phyloP scores from a whole-genome alignment of 2,329 filamentous ascomycete species.

The Cercospora sojina region DNA sequence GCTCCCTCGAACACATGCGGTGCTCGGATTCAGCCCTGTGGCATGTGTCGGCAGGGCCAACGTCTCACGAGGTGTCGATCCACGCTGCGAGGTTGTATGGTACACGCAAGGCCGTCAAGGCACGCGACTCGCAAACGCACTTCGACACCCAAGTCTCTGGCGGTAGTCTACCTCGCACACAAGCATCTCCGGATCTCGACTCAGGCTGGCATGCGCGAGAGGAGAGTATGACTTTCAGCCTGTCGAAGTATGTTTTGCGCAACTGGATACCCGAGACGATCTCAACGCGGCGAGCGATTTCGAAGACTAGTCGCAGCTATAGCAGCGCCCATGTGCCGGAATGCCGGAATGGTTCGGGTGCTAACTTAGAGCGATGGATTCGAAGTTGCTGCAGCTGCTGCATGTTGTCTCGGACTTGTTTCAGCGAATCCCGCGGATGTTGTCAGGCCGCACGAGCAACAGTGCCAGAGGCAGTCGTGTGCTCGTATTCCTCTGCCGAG shows the following conservation, averaged over 20 bases:
- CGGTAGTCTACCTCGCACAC: neutral
- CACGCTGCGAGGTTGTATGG: neutral
- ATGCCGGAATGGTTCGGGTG: neutral
- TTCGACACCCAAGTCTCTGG: neutral
- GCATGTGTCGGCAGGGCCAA: neutral
- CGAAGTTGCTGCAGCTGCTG: neutral
- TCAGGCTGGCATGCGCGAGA: neutral
- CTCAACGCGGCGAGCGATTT: neutral
- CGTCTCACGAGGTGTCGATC: neutral
- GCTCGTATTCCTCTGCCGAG: neutral
- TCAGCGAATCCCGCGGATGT: neutral
- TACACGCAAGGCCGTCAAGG: neutral
- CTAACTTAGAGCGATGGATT: neutral
- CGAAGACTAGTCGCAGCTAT: neutral
- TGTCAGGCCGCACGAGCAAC: neutral
- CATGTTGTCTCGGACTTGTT: neutral
- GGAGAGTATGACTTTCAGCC: neutral
- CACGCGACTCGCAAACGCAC: neutral
- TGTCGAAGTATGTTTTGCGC: neutral
- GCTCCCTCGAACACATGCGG: neutral
- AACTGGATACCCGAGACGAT: too few species aligned
- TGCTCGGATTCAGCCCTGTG: neutral
- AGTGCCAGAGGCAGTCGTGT: neutral
- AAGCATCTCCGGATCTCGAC: neutral
- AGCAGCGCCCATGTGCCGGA: neutral